These are phyloP conservation scores for Solanum hybrid DNA, from an alignment of 305 asterid species.

Conservation along the genomic window DNA sequence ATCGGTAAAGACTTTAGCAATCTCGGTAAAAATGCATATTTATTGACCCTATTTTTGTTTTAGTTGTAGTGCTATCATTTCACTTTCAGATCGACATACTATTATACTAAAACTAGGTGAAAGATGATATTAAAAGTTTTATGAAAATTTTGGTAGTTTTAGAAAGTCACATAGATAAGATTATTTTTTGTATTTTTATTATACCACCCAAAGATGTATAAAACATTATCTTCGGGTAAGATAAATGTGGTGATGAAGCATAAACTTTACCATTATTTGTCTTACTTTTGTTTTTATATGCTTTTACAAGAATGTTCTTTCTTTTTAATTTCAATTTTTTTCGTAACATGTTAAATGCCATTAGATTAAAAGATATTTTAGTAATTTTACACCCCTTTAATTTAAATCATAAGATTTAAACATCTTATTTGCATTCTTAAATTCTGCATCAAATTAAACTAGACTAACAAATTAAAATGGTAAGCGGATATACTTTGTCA, in stretches of 20 bases:
- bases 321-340: neutral
- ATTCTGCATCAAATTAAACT: neutral
- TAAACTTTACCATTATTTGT: neutral
- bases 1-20: neutral
- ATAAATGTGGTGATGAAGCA: neutral
- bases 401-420: too few species aligned
- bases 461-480: neutral
- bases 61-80: neutral
- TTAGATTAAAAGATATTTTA: neutral
- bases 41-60: neutral
- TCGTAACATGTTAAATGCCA: neutral
- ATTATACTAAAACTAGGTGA: neutral
- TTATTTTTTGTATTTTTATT: neutral
- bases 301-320: neutral
- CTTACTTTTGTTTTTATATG: neutral
- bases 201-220: neutral
- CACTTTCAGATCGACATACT: neutral
- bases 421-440: neutral
- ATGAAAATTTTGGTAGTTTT: neutral
- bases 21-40: neutral
- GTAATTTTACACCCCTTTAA: neutral
- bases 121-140: neutral
- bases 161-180: neutral
- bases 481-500: neutral
- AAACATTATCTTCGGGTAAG: neutral